These are phyloP conservation scores for Acer negundo DNA, from an alignment of 345 rosid genomes.

Conservation along the genomic window DNA sequence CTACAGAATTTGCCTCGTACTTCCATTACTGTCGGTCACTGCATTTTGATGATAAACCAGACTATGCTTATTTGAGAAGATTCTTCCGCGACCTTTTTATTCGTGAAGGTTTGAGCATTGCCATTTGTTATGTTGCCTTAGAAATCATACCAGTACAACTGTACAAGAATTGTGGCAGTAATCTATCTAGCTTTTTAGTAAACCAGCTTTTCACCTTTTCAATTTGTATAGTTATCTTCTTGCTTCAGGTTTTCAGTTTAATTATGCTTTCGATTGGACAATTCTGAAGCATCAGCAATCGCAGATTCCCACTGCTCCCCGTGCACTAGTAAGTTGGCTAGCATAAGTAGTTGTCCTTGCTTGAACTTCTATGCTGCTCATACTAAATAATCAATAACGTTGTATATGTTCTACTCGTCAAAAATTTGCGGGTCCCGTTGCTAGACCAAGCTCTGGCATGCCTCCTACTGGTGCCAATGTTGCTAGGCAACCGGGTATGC, in stretches of 20 bases:
- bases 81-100: conserved; percentile 89
- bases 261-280: conserved; percentile 92
- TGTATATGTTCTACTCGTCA: conserved; percentile 1
- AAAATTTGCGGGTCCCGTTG: conserved; percentile 53
- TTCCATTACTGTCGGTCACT: conserved; percentile 92
- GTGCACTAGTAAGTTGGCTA: conserved; percentile 51
- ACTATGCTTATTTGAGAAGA: conserved; percentile 83
- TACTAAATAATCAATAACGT: not conserved
- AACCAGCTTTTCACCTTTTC: conserved; percentile 23
- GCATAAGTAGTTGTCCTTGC: conserved; percentile 6
- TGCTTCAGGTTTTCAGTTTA: conserved; percentile 78
- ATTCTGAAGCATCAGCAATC: conserved; percentile 88
- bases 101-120: conserved; percentile 70
- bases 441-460: conserved; percentile 75
- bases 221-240: conserved; percentile 9
- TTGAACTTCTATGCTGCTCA: not conserved
- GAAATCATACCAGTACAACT: not conserved
- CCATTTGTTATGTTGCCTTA: conserved; percentile 9
- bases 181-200: not conserved
- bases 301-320: conserved; percentile 58
- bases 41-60: conserved; percentile 88
- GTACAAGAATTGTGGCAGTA: not conserved
- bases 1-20: conserved; percentile 90
- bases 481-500: conserved; percentile 45
- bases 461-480: conserved; percentile 53